Percentiles rank a stretch among this genome's conserved stretches.
Conservation (phyloP, 805 yeast genomes). For the Candida golubevii region DNA sequence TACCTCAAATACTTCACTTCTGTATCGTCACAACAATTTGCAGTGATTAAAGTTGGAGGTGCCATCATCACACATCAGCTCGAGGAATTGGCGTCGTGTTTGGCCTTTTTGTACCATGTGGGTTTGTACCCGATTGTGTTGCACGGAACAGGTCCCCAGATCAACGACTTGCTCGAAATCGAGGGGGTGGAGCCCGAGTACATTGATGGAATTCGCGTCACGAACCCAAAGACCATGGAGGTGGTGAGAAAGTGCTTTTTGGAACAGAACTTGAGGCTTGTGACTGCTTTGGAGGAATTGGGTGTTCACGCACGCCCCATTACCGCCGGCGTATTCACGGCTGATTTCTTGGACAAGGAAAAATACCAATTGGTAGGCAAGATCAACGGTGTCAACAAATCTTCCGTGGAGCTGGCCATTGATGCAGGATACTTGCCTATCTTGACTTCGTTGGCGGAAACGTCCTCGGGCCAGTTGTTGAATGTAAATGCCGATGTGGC, state of each 20-base stretch:
- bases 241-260: constrained; percentile 93
- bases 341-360: constrained; percentile 84
- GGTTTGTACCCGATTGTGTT: constrained; percentile 95
- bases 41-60: constrained; percentile 98
- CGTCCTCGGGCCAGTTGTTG: constrained; percentile 92
- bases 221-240: constrained; percentile 90
- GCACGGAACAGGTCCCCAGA: constrained; percentile 99
- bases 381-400: constrained; percentile 79
- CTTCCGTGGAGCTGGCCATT: constrained; percentile 89
- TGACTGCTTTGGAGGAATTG: constrained; percentile 90
- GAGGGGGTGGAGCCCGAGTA: constrained; percentile 96
- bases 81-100: constrained; percentile 88
- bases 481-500: constrained; percentile 99
- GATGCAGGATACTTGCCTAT: constrained; percentile 96
- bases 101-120: constrained; percentile 94
- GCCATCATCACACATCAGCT: constrained; percentile 95
- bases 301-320: constrained; percentile 99
- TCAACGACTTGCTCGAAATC: constrained; percentile 85
- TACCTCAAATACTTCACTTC: constrained; percentile 94
- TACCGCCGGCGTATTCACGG: constrained; percentile 95
- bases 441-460: constrained; percentile 93
- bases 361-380: constrained; percentile 92
- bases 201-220: constrained; percentile 93
- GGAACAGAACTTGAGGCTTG: constrained; percentile 91
- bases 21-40: constrained; percentile 94